phyloP scores from a whole-genome alignment of 495 filamentous ascomycete species.

The Hypoxylon perforatum region DNA sequence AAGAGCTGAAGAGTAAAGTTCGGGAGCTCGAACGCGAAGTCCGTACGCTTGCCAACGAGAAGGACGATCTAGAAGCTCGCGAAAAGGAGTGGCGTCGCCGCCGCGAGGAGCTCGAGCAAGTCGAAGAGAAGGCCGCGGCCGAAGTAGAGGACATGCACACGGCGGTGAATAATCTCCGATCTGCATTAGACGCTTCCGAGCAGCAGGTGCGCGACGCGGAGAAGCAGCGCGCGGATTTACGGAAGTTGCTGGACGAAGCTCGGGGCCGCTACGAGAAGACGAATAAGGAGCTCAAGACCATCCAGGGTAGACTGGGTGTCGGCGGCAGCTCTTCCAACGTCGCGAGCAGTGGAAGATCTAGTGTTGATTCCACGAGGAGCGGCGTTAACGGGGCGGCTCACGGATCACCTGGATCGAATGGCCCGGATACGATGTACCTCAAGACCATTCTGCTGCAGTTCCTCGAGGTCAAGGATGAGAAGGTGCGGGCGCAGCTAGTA shows the following conservation, averaged over 20 bases:
- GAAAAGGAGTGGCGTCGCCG: conserved; percentile 74
- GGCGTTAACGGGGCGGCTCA: conserved; percentile 46
- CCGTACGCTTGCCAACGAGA: conserved; percentile 74
- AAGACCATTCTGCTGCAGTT: conserved; percentile 97
- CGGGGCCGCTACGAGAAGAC: conserved; percentile 81
- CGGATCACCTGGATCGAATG: conserved; percentile 48
- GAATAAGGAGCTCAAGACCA: conserved; percentile 69
- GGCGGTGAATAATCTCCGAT: conserved; percentile 81
- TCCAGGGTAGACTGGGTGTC: conserved; percentile 50
- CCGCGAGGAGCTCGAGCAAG: conserved; percentile 77
- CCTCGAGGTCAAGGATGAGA: conserved; percentile 93
- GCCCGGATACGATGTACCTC: conserved; percentile 84
- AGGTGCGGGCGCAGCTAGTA: conserved; percentile 87
- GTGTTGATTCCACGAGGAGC: conserved; percentile 71
- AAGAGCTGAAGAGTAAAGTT: conserved; percentile 81
- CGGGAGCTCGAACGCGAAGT: conserved; percentile 84
- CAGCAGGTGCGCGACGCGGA: conserved; percentile 83
- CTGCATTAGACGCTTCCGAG: conserved; percentile 87
- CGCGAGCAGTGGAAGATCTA: conserved; percentile 50
- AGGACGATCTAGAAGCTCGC: conserved; percentile 72
- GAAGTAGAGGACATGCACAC: conserved; percentile 79
- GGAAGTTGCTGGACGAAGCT: conserved; percentile 79
- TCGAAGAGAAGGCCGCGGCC: conserved; percentile 70
- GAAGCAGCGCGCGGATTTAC: conserved; percentile 79
- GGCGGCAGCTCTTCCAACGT: conserved; percentile 37